Base-by-base conservation (phyloP, 192 early-diverging fungal species). In the Dispira parvispora region DNA sequence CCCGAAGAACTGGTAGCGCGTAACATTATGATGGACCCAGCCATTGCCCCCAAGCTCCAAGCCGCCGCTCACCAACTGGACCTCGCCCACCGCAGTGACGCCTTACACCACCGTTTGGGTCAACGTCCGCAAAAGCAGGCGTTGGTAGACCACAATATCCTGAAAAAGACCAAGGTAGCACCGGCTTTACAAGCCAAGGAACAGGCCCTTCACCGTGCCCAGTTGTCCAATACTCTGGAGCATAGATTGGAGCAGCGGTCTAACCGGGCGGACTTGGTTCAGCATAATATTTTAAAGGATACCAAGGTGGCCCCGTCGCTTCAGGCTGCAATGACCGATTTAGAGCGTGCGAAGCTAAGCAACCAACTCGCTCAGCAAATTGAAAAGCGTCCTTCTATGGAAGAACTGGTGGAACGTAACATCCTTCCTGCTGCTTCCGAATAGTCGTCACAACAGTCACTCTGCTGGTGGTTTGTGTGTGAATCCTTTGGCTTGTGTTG, bases 241-340 rank as follows among this genome's bases (percentile, higher is more conserved):
- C 74, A 75, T 63, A 83, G 82, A 67, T 70, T 84, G 45, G 75
- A 79, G 62, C 54, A 63, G 43, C 75, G 85, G 42, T 80, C 83
- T 8, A 61, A 73, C 10, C 68, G 65, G 16, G 65, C 72, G 0
- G 63, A 85, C 28, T 71, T 87, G n/a, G 72, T 78, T 44, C 64
- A 79, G 56, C 65, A 73, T n/a, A 74, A 75, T 42, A 58, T 60
- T 62, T 46, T 58, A 11, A 52, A 68, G 72, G 73, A 67, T 43
- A 64, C 63, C 20, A 64, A 69, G 32, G 73, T 75, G 44, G 76
- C 80, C 8, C 78, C 78, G 26, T 67, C 73, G 21, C 66, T 82
- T 42, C 77, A 73, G 57, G 61, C 70, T 45, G 67, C 71, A 43
- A 74, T 75, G 45, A 62, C 65, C 43, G 75, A 72, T 13, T 67